Base-by-base conservation (phyloP, 805 yeast genomes). In the Danielia reshetovae region DNA sequence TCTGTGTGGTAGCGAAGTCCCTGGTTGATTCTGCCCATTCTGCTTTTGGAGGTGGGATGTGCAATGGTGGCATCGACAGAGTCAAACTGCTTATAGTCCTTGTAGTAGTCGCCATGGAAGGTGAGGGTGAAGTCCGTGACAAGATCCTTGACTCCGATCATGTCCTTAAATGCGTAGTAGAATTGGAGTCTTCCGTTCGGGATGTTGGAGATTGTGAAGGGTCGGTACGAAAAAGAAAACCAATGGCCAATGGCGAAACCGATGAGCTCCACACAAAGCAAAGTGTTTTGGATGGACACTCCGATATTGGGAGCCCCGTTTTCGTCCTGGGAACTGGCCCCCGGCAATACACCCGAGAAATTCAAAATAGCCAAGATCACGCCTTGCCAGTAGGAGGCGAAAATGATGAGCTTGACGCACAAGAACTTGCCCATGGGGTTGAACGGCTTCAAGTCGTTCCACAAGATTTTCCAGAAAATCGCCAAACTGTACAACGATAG, bases 321-420 rank as follows among this genome's bases (percentile, higher is more conserved):
- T 29, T 50, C 48, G 25, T 47, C 57, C 22, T 50, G 55, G n/a
- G 54, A 42, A 23, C 42, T 39, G 40, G 32, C 35, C 9, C 59
- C 59, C 4, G 72, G 72, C 18, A 76, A 45, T 27, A 67, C 32
- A 35, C 79, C 72, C 49, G 71, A 46, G 52, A 70, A 64, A 60
- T 72, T 64, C 28, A 82, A 49, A 1, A 77, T 51, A 4, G 78
- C 76, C 29, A 85, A 61, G 1, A 79, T 44, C 7, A 83, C 62
- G 0, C 94, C 87, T 55, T 93, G 98, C 99, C 99, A 93, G 56
- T 88, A 93, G n/a, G 96, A 85, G 16, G 96, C 97, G 69, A 93
- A 93, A 31, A 93, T 89, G 35, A 93, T 87, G 43, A 88, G 70
- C 54, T 93, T 93, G 30, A 93, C 95, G 62, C 97, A 88, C 25